Evolutionary conservation across 202 grass and related monocot species (phyloP).

Genomic region (Dendrocalamus latiflorus): DNA sequence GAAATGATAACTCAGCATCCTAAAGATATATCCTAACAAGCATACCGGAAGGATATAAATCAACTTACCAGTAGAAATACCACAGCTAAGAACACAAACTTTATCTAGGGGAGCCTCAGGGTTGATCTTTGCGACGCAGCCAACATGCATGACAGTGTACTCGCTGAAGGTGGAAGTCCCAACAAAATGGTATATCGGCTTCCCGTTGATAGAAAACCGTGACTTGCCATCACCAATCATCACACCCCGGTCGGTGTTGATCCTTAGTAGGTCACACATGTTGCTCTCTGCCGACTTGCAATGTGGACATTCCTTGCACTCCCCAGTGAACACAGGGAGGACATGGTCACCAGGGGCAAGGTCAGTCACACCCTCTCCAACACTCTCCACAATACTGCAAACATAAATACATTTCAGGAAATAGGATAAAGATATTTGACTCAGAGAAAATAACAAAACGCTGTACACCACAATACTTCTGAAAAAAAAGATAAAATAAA

Average conservation of each 20-base stretch:
- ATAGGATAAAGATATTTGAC: background rate
- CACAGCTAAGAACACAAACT: slow-evolving; percentile 89
- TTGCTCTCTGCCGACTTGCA: too few relatives aligned
- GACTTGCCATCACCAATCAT: too few relatives aligned
- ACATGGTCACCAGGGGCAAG: too few relatives aligned
- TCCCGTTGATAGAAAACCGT: too few relatives aligned
- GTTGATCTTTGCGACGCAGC: slow-evolving; percentile 87
- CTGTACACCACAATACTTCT: too few relatives aligned
- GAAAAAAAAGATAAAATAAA: too few relatives aligned
- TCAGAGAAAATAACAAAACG: background rate
- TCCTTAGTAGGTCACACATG: slow-evolving; percentile 89
- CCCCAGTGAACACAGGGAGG: too few relatives aligned
- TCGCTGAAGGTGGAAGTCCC: too few relatives aligned
- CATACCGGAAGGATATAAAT: background rate
- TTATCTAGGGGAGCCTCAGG: slow-evolving; percentile 81
- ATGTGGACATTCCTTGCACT: too few relatives aligned
- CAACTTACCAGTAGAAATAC: slow-evolving; percentile 72
- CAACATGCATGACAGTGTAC: slow-evolving; percentile 83
- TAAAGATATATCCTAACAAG: background rate
- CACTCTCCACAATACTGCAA: slow-evolving; percentile 74
- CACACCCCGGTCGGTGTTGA: too few relatives aligned
- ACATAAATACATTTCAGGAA: background rate
- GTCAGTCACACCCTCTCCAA: too few relatives aligned
- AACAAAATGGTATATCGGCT: too few relatives aligned
- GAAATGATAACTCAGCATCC: background rate